Base-by-base conservation (phyloP, 441 rosid genomes). In the Pelargonium fulgidum region DNA sequence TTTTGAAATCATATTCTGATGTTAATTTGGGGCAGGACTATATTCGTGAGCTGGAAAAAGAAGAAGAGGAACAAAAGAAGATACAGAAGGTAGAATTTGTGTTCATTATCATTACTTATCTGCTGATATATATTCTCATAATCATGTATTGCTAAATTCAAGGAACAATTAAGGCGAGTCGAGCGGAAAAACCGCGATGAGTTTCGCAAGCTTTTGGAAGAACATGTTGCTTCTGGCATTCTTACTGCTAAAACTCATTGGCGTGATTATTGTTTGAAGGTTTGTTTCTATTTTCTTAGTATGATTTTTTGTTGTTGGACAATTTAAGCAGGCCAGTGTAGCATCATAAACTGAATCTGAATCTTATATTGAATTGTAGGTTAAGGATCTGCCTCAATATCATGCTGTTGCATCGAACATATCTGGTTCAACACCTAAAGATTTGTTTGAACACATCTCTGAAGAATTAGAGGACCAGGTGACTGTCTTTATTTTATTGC, bases 131-230 rank as follows among this genome's bases (percentile, higher is more conserved):
- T 68, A 10, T 64, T 75, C 68, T 64, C 54, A 70, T 71, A 70
- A 67, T 76, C 41, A 54, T 79, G 59, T 61, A 62, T 81, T 70
- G 41, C 48, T 66, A 73, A 78, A 71, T 74, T 14, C 68, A 81
- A 94, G 99, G 99, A 94, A 76, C 92, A 86, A 82, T 12, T 84
- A 78, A 86, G 97, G 79, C 85, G 91, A 65, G 74, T 87, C 33
- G 99, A 94, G 81, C 86, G 98, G 72, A 94, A 94, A 85, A 92
- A 89, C 76, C 98, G 97, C 42, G 98, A 94, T 74, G 91, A 78
- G 52, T 86, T 89, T 74, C 94, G 91, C 65, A 78, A 89, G 73
- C 77, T 94, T 72, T 69, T 94, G 89, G 94, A 89, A 80, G 96
- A 85, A 69, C 93, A 90, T 77, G 87, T 89, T 69, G 81, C 88